Conservation (phyloP, 1,284 basidiomycete species). For the Schizophyllum commune region DNA sequence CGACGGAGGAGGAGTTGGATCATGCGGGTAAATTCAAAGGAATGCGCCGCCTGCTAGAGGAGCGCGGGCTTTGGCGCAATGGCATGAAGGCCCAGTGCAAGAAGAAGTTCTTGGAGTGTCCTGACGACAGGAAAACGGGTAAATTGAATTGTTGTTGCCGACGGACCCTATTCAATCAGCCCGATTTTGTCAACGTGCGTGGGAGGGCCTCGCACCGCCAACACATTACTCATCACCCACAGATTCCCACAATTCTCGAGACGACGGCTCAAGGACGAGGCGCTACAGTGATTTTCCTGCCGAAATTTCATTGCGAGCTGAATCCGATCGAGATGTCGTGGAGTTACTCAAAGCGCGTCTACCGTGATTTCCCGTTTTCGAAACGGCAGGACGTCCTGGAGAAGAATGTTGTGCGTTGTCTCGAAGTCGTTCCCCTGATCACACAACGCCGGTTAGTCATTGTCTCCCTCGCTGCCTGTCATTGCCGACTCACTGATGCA, state of each 20-base stretch:
- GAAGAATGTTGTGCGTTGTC: slow-evolving; percentile 8
- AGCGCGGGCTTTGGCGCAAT: slow-evolving; percentile 26
- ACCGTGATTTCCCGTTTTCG: slow-evolving; percentile 12
- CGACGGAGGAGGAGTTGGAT: not conserved
- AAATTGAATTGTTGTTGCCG: slow-evolving; percentile 12
- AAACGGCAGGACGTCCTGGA: slow-evolving; percentile 17
- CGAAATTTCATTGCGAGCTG: slow-evolving; percentile 11
- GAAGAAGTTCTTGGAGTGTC: slow-evolving; percentile 4
- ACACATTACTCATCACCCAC: not conserved
- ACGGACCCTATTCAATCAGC: slow-evolving; percentile 16
- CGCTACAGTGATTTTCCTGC: slow-evolving; percentile 2
- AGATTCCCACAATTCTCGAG: not conserved
- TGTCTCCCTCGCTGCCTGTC: not conserved
- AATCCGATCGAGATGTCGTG: slow-evolving; percentile 17
- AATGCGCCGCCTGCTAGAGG: slow-evolving; percentile 18
- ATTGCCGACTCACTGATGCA: not conserved
- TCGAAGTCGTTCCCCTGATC: slow-evolving; percentile 12
- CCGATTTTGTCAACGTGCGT: slow-evolving; percentile 12
- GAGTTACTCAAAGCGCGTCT: slow-evolving; percentile 14
- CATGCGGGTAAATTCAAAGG: slow-evolving; percentile 21
- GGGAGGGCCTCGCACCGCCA: too few species aligned
- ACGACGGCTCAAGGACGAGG: not conserved
- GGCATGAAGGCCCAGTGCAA: slow-evolving; percentile 17
- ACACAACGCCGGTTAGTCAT: slow-evolving; percentile 14
- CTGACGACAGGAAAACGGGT: not conserved